Evolutionary conservation across 2,329 filamentous ascomycete genomes (phyloP), one percentile per base, ranked within the genome.

Genomic region (Biscogniauxia mediterranea): DNA sequence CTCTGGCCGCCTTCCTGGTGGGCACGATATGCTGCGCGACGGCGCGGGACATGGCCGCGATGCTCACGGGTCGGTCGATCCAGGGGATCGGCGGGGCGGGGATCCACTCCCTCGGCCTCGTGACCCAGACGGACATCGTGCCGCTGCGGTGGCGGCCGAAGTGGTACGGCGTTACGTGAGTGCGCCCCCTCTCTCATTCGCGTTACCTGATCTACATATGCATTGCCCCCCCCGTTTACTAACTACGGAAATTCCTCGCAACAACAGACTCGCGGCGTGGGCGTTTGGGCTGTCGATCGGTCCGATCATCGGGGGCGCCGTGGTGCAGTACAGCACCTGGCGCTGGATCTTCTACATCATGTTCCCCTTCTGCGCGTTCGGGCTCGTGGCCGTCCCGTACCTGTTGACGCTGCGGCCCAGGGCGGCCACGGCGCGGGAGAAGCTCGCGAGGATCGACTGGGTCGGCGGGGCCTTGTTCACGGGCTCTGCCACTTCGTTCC

Each of bases 301-400:
- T 0, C 76, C 78, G 1, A 69, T 80, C 49, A 67, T 79, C 3
- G 78, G 76, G 1, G 76, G 76, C 4, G 67, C 68, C 25, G 72
- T 77, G 58, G 74, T 70, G 1, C 62, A 76, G 56, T 66, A 69
- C n/a, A 72, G 70, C 1, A 75, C 74, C 0, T 83, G 80, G 80
- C 69, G 77, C 8, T 83, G 78, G 78, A 75, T 77, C 23, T 84
- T 85, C 64, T 81, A 80, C 61, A 64, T 81, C 54, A 81, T 79
- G 72, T 74, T 81, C 42, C 79, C 79, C 15, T 75, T 80, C 62
- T 75, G 78, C 61, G 76, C 68, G 53, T 66, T 78, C 25, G 73
- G 78, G 1, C 69, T 81, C 3, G 58, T 79, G 25, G 64, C 77
- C 19, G 67, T 80, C 15, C 71, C 79, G 11, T 72, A 77, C 53